Conservation (phyloP, 2,329 filamentous ascomycete species). For the Diaporthe amygdali region DNA sequence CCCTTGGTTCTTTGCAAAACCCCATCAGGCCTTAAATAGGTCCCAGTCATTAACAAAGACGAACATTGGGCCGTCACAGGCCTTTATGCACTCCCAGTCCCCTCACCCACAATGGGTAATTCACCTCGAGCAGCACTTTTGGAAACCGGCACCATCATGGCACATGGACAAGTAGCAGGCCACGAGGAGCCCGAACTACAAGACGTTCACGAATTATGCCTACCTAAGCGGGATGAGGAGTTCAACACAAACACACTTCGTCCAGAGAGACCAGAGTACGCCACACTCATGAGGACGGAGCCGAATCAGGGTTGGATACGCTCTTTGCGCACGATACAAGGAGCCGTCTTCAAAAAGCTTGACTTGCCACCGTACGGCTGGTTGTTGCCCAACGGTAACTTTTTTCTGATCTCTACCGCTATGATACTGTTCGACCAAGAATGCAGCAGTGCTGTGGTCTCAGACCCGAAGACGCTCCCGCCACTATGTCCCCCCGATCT, state of each 20-base stretch:
- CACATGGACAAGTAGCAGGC: not conserved
- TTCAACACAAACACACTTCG: conserved; percentile 9
- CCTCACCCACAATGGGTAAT: too few relatives aligned
- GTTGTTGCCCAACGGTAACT: not conserved
- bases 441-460: conserved; percentile 2
- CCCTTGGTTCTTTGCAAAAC: not conserved
- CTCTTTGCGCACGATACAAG: conserved; percentile 8
- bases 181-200: not conserved
- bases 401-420: not conserved
- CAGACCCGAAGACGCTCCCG: not conserved
- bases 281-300: not conserved
- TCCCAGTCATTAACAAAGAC: not conserved
- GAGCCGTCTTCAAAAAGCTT: not conserved
- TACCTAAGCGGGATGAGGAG: not conserved
- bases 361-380: not conserved
- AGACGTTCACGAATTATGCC: not conserved
- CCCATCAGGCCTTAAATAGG: not conserved
- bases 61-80: not conserved
- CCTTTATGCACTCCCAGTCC: too few relatives aligned
- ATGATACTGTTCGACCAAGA: conserved; percentile 1
- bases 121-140: not conserved
- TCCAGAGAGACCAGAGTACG: conserved; percentile 18
- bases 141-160: not conserved
- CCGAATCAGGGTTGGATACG: conserved; percentile 8
- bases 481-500: not conserved